Base-by-base conservation (phyloP, 1,139 yeast genomes). In the Suhomyces chickasaworum region DNA sequence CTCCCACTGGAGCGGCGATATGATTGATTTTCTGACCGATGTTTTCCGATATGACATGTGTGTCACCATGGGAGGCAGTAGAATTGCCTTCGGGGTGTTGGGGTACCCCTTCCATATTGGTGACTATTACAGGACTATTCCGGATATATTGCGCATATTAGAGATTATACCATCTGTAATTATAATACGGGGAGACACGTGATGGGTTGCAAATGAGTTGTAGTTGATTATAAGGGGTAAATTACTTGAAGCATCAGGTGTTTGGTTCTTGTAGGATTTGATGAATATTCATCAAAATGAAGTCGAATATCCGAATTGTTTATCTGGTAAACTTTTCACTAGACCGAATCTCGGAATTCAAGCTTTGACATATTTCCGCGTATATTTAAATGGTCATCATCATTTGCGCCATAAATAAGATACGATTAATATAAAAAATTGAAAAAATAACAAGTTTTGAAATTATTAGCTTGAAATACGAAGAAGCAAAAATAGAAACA, bases 1-100 rank as follows among this genome's bases (percentile, higher is more conserved):
- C 49, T 4, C 45, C 44, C 25, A 43, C 46, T 3, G 50, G 50
- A 8, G 45, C 43, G 8, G 46, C 36, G 17, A 47, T 22, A 25
- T 47, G 31, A 42, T 23, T 30, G 37, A 43, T 33, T 5, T 12
- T 31, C 12, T 38, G 33, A 15, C 46, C 42, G n/a, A 43, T 15
- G n/a, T 39, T 29, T 7, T 30, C 38, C 12, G 38, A 7, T 18
- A 18, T 16, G 6, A 10, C 15, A 12, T 38, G 32, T 6, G 39
- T 12, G 21, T 29, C 39, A 18, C 33, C 32, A 20, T 31, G 25
- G 13, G 32, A 7, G 25, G 25, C 36, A n/a, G 18, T 29, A 12
- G 41, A 10, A 13, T 9, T 21, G 29, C 29, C 37, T 16, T 27
- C 36, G 30, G 42, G 46, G 35, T 20, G 23, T 13, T 37, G 35